Evolutionary conservation across 257 asterid genomes (phyloP), one percentile per base, ranked within the genome.

Genomic region (Dorcoceras hygrometricum): DNA sequence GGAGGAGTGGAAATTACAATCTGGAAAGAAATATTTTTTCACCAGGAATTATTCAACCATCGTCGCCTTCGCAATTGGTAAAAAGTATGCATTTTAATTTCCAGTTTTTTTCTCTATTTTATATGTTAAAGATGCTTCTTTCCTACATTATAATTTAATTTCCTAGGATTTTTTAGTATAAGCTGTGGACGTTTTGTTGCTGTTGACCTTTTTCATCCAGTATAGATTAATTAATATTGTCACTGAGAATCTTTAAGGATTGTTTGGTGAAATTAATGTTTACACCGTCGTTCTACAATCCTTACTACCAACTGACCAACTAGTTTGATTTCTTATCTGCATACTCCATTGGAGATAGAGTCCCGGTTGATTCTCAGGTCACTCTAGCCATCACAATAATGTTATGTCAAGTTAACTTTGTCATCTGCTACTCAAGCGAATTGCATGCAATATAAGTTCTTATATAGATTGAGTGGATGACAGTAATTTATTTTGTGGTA

Each of bases 31-130:
- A 71, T 94, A 86, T 77, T 90, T 82, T 83, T 90, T 90, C 88
- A 88, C 99, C 68, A 82, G 97, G 80, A 94, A 90, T 66, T 69
- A 93, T 81, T 93, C 97, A 4, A 93, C 95, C 3, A 84, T 92
- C 76, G 90, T 89, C 76, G 97, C 97, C 71, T 92, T 92, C 79
- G 98, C 97, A 59, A 68, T 91, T 64, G 98, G 98, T 66, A 72
- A 87, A 80, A 92, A 84, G 98, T 92, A 84, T 27, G 95, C 29
- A 24, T 50, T 36, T 53, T 51, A 19, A 28, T 26, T 63, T 50
- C 26, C 32, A 2, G 20, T 8, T 53, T 48, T 31, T 61, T 32
- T 29, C 31, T 43, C 22, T 51, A 18, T 20, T 23, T 29, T 18
- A 16, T 14, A 39, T 55, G 51, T 67, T 57, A 69, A 36, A 34